Conservation (phyloP, 2,329 filamentous ascomycete species). For the Epichloe typhina region DNA sequence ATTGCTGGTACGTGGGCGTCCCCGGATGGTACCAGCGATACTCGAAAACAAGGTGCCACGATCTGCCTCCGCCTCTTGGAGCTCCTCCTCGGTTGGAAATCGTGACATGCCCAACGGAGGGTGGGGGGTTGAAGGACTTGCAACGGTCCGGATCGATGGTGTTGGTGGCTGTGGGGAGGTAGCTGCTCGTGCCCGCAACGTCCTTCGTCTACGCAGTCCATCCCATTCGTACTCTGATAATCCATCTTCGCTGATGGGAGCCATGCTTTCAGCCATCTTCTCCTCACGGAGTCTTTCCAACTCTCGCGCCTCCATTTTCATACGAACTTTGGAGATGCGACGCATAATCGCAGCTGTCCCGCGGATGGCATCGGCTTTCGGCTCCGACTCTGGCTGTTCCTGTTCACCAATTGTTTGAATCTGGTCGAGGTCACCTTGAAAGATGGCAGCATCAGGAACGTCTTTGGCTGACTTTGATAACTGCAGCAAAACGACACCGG, state of each 20-base stretch:
- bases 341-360: slow-evolving; percentile 80
- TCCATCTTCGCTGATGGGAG: slow-evolving; percentile 66
- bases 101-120: slow-evolving; percentile 65
- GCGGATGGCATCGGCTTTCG: slow-evolving; percentile 90
- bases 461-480: slow-evolving; percentile 98
- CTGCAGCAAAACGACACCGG: slow-evolving; percentile 82
- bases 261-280: slow-evolving; percentile 54
- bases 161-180: slow-evolving; percentile 14
- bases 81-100: slow-evolving; percentile 54
- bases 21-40: slow-evolving; percentile 40
- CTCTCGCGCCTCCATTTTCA: slow-evolving; percentile 70
- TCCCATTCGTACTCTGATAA: slow-evolving; percentile 70
- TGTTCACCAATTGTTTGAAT: slow-evolving; percentile 90
- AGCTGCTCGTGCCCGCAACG: slow-evolving; percentile 25
- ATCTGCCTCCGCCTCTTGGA: slow-evolving; percentile 33
- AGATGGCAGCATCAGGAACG: slow-evolving; percentile 84
- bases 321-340: slow-evolving; percentile 60
- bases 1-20: slow-evolving; percentile 20
- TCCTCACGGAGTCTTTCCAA: slow-evolving; percentile 68
- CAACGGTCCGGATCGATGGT: slow-evolving; percentile 11
- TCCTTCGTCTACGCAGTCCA: slow-evolving; percentile 63
- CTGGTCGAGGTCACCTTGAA: slow-evolving; percentile 86
- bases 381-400: slow-evolving; percentile 90
- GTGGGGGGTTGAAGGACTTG: slow-evolving; percentile 16
- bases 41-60: slow-evolving; percentile 38